Evolutionary conservation across 345 rosid genomes (phyloP).

Genomic region (Ailanthus altissimus): DNA sequence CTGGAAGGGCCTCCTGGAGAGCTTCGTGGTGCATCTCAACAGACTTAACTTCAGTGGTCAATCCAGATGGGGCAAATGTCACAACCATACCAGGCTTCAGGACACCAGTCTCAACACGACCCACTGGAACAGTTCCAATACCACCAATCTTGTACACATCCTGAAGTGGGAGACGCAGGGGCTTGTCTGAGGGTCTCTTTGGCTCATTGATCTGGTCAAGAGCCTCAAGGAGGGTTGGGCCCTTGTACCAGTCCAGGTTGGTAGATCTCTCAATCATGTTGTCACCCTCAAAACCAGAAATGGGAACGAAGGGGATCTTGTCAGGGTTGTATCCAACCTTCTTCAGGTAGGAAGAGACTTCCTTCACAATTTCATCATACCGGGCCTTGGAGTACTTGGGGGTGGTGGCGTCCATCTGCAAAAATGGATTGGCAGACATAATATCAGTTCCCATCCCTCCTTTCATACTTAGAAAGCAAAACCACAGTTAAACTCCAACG

Average conservation of each 20-base stretch:
- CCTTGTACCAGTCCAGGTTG: conserved; percentile 59
- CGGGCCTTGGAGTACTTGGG: conserved; percentile 57
- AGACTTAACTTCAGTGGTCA: conserved; percentile 43
- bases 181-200: conserved; percentile 38
- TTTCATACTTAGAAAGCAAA: not conserved
- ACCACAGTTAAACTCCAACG: not conserved
- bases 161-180: conserved; percentile 39
- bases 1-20: conserved; percentile 43
- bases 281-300: conserved; percentile 59
- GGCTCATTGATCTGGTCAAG: conserved; percentile 53
- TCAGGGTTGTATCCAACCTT: conserved; percentile 61
- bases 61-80: conserved; percentile 37
- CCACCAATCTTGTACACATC: conserved; percentile 45
- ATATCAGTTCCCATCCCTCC: not conserved
- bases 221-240: conserved; percentile 52
- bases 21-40: conserved; percentile 48
- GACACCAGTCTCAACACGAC: conserved; percentile 40
- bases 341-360: conserved; percentile 56
- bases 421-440: not conserved
- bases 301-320: conserved; percentile 53
- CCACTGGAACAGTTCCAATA: conserved; percentile 43
- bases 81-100: conserved; percentile 41
- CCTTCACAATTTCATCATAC: conserved; percentile 52
- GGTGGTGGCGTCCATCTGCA: conserved; percentile 57
- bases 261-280: conserved; percentile 61